Base-by-base conservation (phyloP, 2,329 filamentous ascomycete genomes). In the Exophiala mesophila region DNA sequence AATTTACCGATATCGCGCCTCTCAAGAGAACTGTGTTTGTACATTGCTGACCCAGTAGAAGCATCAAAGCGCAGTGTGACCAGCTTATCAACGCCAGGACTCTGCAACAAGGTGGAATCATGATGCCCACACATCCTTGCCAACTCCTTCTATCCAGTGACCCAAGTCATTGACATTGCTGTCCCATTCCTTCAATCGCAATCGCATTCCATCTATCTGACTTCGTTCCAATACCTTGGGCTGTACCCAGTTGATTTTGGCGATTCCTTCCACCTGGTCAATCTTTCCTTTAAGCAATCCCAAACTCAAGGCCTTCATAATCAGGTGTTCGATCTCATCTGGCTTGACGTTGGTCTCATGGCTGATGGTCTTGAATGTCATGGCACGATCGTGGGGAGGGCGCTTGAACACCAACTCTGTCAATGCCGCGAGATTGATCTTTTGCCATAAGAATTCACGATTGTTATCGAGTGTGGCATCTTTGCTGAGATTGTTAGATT, bases 241-340 rank as follows among this genome's bases (percentile, higher is more conserved):
- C 71, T 98, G 92, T 45, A 98, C 92, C 92, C 92, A 98, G 59
- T 90, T 90, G 67, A 98, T 96, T 62, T 89, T 81, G 31, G 92
- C 92, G 55, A 97, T 81, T 66, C 89, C 83, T 35, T 88, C 88
- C 21, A 98, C 92, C 70, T 98, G 90, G 64, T 98, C 92, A 58
- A 98, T 97, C 43, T 85, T 92, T 33, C 92, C 92, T 55, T 84
- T 79, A 55, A 98, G 71, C 55, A 98, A 72, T 1, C 92, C 92
- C 56, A 98, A 68, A 60, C 89, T 96, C 58, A 98, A 69, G n/a
- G 92, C 92, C 74, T 96, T 97, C 92, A 98, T 98, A 59, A 98
- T 85, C 52, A 98, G 71, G 64, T 97, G 90, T 74, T 98, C 92
- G 56, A 98, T 97, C 70, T 97, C 88, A 58, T 92, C 81, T 2